Evolutionary conservation across 2,329 filamentous ascomycete genomes (phyloP), one percentile per base, ranked within the genome.

Genomic region (Trichoderma koningii): DNA sequence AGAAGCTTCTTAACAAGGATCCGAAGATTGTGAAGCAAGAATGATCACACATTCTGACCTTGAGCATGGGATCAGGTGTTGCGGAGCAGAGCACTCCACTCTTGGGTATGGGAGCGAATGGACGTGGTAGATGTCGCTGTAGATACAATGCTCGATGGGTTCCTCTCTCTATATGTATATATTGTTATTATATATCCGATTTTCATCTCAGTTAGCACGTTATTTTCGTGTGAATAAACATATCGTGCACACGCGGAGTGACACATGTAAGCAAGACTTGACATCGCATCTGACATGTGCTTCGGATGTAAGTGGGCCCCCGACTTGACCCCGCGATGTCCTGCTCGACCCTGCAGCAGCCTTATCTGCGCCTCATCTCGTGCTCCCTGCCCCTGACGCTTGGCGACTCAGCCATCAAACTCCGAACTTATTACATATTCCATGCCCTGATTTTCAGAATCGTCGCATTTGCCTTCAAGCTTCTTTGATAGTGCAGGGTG

Each of bases 1-100:
- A 80, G 57, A 71, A 78, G n/a, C 61, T 77, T 50, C 70, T 80
- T 26, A 72, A 70, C 57, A 73, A 81, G 68, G 76, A 76, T 64
- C 77, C 78, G n/a, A 83, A 80, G 68, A 76, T 34, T 34, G 3
- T 78, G 63, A 82, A 83, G 71, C 79, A 81, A 61, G 69, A 81
- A 59, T 81, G 69, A 21, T 19, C 5, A 19, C 7, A 51, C 23
- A 15, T 23, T 12, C 17, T 45, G 51, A 15, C 28, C 30, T 7
- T 55, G 42, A 23, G 51, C 17, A 55, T 14, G 17, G 51, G 44
- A 56, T 45, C 30, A 30, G 55, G 53, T 19, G 52, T 52, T 44
- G 28, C 38, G 53, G 65, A 28, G 55, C 47, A 47, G 26, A 38
- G 38, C 34, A 44, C 63, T 65, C 63, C 44, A 55, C 63, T 65